A percentile compares a stretch with the other conserved stretches of the same genome.
phyloP scores from a whole-genome alignment of 2,329 filamentous ascomycete genomes.

The Rhynchosporium secalis region DNA sequence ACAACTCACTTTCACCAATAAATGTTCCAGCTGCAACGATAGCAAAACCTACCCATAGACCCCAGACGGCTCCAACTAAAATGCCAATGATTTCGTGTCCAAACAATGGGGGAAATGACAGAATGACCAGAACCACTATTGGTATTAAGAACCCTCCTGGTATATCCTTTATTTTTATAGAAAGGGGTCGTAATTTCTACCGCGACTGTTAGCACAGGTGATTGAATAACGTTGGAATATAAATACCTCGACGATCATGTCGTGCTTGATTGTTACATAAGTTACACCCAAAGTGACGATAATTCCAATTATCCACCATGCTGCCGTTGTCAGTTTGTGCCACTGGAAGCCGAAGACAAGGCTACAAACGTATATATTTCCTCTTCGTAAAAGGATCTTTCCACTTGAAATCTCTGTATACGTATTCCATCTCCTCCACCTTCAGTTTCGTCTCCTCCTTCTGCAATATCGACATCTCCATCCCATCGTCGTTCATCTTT shows the following conservation, averaged over 20 bases:
- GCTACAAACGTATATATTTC: constrained; percentile 41
- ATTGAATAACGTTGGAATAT: neutral
- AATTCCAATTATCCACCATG: constrained; percentile 38
- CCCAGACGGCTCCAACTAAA: constrained; percentile 46
- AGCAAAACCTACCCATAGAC: constrained; percentile 45
- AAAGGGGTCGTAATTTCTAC: constrained; percentile 41
- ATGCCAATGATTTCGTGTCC: constrained; percentile 46
- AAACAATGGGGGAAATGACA: constrained; percentile 47
- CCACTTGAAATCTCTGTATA: constrained; percentile 42
- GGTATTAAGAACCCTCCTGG: constrained; percentile 45
- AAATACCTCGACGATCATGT: constrained; percentile 42
- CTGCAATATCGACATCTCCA: constrained; percentile 15
- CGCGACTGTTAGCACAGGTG: neutral
- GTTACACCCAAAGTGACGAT: constrained; percentile 38
- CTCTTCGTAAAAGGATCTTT: constrained; percentile 40
- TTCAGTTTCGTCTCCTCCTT: constrained; percentile 13
- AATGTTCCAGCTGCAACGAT: constrained; percentile 46
- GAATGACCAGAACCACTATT: constrained; percentile 43
- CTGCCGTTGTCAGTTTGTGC: constrained; percentile 24
- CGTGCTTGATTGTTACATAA: constrained; percentile 43
- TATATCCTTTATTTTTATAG: constrained; percentile 42
- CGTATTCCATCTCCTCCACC: constrained; percentile 34
- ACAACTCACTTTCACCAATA: constrained; percentile 42
- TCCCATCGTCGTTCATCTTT: constrained; percentile 9
- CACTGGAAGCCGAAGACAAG: neutral